Percentiles rank a stretch among this genome's conserved stretches.
phyloP scores from a whole-genome alignment of 257 asterid genomes.

The Salvia miltiorrhiza region DNA sequence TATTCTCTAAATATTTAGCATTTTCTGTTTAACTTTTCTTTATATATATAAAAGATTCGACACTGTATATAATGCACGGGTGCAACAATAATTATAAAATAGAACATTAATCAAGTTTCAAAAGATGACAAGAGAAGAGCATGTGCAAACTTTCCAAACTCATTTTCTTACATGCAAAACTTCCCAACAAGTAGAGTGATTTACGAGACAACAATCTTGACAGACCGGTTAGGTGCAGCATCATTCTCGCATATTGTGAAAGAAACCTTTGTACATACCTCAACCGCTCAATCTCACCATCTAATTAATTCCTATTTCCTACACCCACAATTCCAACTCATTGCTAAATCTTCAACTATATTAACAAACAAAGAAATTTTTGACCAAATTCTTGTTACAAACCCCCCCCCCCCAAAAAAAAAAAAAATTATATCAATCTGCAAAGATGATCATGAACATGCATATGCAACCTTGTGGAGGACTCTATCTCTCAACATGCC shows the following conservation, averaged over 20 bases:
- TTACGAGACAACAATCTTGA: neutral
- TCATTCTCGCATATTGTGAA: neutral
- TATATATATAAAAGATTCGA: no score
- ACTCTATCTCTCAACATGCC: slow-evolving; percentile 70
- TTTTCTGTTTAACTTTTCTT: no score
- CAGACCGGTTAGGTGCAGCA: neutral
- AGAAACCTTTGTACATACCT: neutral
- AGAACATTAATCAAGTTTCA: neutral
- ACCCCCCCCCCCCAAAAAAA: neutral
- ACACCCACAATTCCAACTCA: neutral
- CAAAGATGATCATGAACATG: slow-evolving; percentile 25
- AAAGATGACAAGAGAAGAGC: slow-evolving; percentile 8
- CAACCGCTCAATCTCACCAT: no score
- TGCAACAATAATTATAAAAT: no score
- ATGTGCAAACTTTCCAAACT: no score
- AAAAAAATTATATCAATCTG: neutral
- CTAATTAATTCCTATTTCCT: no score
- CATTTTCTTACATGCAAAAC: slow-evolving; percentile 5
- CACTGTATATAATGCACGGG: no score
- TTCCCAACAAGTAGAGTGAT: neutral
- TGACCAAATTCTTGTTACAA: slow-evolving; percentile 4
- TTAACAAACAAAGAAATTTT: neutral
- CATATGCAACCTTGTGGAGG: slow-evolving; percentile 45
- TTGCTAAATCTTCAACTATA: neutral
- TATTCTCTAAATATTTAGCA: no score